Evolutionary conservation across 352 stramenopile species (phyloP).

Genomic region (Globisporangium viniferum): DNA sequence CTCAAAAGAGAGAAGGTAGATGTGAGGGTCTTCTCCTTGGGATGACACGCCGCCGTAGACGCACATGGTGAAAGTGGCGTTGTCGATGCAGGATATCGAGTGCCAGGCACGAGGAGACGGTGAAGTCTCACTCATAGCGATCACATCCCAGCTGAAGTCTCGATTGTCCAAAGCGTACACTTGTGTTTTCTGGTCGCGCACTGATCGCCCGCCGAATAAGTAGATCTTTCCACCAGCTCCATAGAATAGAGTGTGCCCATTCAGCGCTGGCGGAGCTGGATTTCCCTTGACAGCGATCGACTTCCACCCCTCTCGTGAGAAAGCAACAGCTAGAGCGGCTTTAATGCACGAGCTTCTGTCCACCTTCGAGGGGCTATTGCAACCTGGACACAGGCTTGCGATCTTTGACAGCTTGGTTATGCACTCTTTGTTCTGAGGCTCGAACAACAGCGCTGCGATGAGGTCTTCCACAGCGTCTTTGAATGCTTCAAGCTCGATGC

Average conservation of each 20-base stretch:
- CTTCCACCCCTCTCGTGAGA: conserved; percentile 41
- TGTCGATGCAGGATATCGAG: conserved; percentile 30
- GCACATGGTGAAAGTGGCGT: conserved; percentile 19
- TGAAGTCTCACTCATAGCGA: conserved; percentile 18
- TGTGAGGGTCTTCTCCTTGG: conserved; percentile 40
- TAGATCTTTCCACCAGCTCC: conserved; percentile 24
- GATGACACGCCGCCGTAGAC: conserved; percentile 65
- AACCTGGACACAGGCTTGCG: background rate
- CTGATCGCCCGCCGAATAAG: conserved; percentile 55
- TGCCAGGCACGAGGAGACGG: conserved; percentile 65
- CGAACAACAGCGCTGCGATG: conserved; percentile 34
- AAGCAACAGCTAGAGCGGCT: conserved; percentile 31
- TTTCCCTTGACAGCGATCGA: conserved; percentile 50
- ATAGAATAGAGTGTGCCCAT: conserved; percentile 58
- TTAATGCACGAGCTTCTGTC: conserved; percentile 20
- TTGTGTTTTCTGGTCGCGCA: conserved; percentile 51
- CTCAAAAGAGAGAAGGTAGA: conserved; percentile 33
- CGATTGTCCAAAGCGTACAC: conserved; percentile 45
- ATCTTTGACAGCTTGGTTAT: conserved; percentile 34
- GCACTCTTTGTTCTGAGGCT: conserved; percentile 57
- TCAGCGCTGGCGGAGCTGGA: conserved; percentile 55
- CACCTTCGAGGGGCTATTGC: too few relatives aligned
- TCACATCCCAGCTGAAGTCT: conserved; percentile 52
- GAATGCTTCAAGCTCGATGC: conserved; percentile 26
- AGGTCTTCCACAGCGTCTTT: conserved; percentile 41